Percentiles rank a stretch among this genome's conserved stretches.
Evolutionary conservation across 257 asterid genomes (phyloP).

Genomic region (Przewalskia tangutica): DNA sequence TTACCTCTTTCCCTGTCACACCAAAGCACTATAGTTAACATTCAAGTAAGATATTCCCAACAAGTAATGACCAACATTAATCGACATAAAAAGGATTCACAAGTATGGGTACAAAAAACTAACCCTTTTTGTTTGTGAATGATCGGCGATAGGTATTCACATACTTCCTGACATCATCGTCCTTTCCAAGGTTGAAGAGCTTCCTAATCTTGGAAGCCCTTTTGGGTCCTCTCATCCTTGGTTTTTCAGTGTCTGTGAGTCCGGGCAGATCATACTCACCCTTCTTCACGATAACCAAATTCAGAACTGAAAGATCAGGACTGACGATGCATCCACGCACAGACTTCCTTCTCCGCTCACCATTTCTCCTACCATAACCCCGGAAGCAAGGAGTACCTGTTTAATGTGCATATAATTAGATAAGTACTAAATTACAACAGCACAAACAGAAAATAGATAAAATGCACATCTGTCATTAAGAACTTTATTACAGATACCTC

Average conservation of each 20-base stretch:
- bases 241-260: conserved; percentile 5
- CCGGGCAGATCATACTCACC: conserved; percentile 1
- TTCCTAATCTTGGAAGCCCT: conserved; percentile 9
- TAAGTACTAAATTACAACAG: background rate
- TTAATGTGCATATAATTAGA: background rate
- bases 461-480: background rate
- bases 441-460: background rate
- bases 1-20: background rate
- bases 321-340: conserved; percentile 4
- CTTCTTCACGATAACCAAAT: conserved; percentile 7
- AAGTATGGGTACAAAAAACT: background rate
- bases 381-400: conserved; percentile 10
- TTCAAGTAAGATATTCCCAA: background rate
- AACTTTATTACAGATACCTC: background rate
- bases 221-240: conserved; percentile 6
- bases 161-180: conserved; percentile 1
- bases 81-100: background rate
- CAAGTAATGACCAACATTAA: background rate
- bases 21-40: background rate
- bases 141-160: conserved; percentile 3
- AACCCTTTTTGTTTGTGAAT: background rate
- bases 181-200: conserved; percentile 5
- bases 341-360: conserved; percentile 1
- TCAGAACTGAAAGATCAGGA: conserved; percentile 7
- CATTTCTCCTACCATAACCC: background rate